Conservation (phyloP, 2,329 filamentous ascomycete genomes). For the Aspergillus arachidicola region DNA sequence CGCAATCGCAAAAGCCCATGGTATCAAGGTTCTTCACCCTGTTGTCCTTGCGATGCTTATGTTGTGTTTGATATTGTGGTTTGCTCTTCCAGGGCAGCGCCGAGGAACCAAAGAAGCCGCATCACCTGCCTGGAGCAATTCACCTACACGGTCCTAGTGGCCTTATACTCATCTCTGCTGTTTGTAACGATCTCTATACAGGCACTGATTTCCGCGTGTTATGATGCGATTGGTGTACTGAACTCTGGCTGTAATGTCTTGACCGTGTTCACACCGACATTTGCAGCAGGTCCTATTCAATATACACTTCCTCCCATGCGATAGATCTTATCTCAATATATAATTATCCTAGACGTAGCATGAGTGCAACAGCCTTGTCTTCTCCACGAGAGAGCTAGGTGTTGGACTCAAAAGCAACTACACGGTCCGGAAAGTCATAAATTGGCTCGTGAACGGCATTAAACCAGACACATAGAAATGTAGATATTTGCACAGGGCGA, state of each 20-base stretch:
- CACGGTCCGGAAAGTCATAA: not conserved
- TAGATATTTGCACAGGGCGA: not conserved
- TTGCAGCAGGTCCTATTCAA: not conserved
- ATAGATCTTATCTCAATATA: not conserved
- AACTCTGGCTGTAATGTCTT: not conserved
- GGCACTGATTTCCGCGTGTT: not conserved
- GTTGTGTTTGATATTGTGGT: constrained; percentile 9
- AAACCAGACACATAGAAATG: not conserved
- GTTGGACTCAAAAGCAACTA: not conserved
- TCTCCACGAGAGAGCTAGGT: not conserved
- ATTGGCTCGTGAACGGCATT: not conserved
- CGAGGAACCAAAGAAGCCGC: not conserved
- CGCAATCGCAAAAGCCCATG: constrained; percentile 51
- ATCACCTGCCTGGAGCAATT: not conserved
- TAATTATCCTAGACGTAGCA: not conserved
- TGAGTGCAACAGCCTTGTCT: not conserved
- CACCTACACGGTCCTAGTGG: not conserved
- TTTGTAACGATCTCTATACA: not conserved
- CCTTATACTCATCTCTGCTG: not conserved
- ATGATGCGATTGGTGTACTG: not conserved
- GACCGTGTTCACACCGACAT: not conserved
- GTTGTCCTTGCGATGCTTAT: constrained; percentile 55
- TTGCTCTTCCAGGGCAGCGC: not conserved
- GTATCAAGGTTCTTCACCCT: constrained; percentile 60
- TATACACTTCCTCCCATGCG: not conserved